Conservation (phyloP, 306 rosid genomes). For the Myrica gale region DNA sequence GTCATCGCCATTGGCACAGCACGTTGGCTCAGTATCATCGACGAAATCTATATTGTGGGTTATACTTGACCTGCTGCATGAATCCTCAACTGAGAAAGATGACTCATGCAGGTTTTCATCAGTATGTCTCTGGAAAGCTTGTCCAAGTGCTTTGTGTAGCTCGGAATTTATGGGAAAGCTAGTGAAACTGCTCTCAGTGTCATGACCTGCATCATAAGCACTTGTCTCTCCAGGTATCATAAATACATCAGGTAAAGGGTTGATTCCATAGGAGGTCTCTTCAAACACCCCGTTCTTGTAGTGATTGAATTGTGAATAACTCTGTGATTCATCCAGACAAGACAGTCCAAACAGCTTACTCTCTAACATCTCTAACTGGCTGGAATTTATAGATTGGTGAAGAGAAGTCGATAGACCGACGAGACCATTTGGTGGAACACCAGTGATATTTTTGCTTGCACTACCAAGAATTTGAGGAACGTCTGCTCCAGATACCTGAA, state of each 20-base stretch:
- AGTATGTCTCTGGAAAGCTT: slow-evolving; percentile 31
- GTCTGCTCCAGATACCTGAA: slow-evolving; percentile 21
- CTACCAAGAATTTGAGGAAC: slow-evolving; percentile 26
- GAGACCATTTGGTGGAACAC: slow-evolving; percentile 27
- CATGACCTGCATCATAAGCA: slow-evolving; percentile 18
- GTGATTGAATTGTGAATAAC: slow-evolving; percentile 35
- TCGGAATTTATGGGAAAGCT: slow-evolving; percentile 51
- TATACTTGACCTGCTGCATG: slow-evolving; percentile 38
- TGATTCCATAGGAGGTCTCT: slow-evolving; percentile 30
- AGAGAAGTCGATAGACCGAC: slow-evolving; percentile 17
- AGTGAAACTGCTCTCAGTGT: slow-evolving; percentile 29
- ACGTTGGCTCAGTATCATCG: slow-evolving; percentile 29
- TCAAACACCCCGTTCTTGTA: slow-evolving; percentile 37
- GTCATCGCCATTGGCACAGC: slow-evolving; percentile 28
- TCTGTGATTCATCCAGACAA: slow-evolving; percentile 38
- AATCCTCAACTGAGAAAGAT: slow-evolving; percentile 33
- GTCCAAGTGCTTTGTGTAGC: slow-evolving; percentile 60
- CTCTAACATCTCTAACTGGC: slow-evolving; percentile 35
- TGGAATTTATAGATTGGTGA: slow-evolving; percentile 13
- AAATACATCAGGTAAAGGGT: slow-evolving; percentile 32
- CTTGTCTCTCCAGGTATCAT: slow-evolving; percentile 31
- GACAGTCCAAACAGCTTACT: slow-evolving; percentile 32
- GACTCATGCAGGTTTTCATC: slow-evolving; percentile 30
- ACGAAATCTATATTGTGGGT: slow-evolving; percentile 31
- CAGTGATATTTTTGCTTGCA: slow-evolving; percentile 24